A percentile compares a stretch with the other conserved stretches of the same genome.
Evolutionary conservation across 805 yeast genomes (phyloP).

Genomic region (Hanseniaspora osmophila): DNA sequence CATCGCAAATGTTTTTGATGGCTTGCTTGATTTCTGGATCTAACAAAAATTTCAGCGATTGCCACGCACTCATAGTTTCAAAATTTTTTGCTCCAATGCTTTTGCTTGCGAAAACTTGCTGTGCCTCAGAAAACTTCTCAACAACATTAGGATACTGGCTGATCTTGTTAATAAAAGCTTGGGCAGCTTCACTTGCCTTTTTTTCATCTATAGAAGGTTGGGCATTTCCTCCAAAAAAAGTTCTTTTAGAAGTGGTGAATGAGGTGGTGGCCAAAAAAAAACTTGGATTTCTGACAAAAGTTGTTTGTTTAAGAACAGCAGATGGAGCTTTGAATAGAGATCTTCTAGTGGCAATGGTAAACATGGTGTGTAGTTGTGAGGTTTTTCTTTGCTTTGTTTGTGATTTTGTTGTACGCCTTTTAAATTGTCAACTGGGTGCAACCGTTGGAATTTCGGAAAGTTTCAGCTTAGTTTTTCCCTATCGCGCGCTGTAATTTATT

Average conservation of each 20-base stretch:
- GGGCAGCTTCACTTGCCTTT: background rate
- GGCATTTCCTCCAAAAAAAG: background rate
- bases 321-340: background rate
- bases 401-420: too few species aligned
- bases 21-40: conserved; percentile 16
- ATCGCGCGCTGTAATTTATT: too few species aligned
- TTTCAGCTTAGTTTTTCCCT: too few species aligned
- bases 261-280: background rate
- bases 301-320: background rate
- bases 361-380: background rate
- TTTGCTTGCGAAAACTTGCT: conserved; percentile 13
- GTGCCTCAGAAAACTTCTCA: conserved; percentile 11
- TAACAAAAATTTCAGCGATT: conserved; percentile 16
- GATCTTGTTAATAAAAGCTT: conserved; percentile 9
- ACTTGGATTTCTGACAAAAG: background rate
- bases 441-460: too few species aligned
- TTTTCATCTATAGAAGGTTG: conserved; percentile 5
- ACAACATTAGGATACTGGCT: conserved; percentile 12
- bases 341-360: background rate
- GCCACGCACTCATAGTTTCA: conserved; percentile 12
- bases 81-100: conserved; percentile 9
- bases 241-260: background rate
- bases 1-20: conserved; percentile 15
- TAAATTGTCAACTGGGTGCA: too few species aligned
- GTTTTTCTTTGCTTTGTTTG: background rate